Evolutionary conservation across 805 yeast species (phyloP).

Genomic region (Hyphopichia homilentoma): DNA sequence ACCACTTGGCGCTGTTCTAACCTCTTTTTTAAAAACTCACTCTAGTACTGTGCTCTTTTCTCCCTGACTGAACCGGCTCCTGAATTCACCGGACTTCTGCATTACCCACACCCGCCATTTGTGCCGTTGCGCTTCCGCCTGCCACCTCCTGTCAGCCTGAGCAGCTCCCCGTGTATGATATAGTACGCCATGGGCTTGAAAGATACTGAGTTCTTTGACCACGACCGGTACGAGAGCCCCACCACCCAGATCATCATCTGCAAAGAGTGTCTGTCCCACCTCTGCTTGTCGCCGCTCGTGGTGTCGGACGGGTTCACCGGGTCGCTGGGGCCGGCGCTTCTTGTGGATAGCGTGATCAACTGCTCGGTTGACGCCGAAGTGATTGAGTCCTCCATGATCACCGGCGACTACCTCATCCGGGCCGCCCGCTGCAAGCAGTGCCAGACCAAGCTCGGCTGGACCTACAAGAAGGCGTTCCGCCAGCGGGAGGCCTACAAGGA

Average conservation of each 20-base stretch:
- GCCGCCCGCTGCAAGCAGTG: constrained; percentile 41
- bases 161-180: too few species aligned
- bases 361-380: constrained; percentile 20
- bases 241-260: constrained; percentile 39
- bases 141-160: too few species aligned
- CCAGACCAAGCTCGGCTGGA: constrained; percentile 35
- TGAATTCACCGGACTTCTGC: too few species aligned
- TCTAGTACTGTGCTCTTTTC: too few species aligned
- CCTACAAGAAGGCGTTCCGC: constrained; percentile 33
- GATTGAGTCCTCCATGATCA: constrained; percentile 34
- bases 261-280: constrained; percentile 37
- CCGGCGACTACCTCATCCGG: constrained; percentile 36
- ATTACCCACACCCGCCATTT: too few species aligned
- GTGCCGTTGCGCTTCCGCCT: too few species aligned
- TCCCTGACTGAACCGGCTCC: too few species aligned
- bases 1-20: too few species aligned
- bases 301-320: constrained; percentile 38
- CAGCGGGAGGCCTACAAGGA: constrained; percentile 38
- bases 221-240: constrained; percentile 29
- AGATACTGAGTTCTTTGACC: constrained; percentile 37
- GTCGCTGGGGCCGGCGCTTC: constrained; percentile 37
- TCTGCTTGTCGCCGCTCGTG: constrained; percentile 34
- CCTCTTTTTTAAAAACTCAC: too few species aligned
- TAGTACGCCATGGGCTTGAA: constrained; percentile 45
- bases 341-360: constrained; percentile 39